A percentile compares a stretch with the other conserved stretches of the same genome.
phyloP scores from a whole-genome alignment of 2,329 filamentous ascomycete species.

The Aspergillus hortae region DNA sequence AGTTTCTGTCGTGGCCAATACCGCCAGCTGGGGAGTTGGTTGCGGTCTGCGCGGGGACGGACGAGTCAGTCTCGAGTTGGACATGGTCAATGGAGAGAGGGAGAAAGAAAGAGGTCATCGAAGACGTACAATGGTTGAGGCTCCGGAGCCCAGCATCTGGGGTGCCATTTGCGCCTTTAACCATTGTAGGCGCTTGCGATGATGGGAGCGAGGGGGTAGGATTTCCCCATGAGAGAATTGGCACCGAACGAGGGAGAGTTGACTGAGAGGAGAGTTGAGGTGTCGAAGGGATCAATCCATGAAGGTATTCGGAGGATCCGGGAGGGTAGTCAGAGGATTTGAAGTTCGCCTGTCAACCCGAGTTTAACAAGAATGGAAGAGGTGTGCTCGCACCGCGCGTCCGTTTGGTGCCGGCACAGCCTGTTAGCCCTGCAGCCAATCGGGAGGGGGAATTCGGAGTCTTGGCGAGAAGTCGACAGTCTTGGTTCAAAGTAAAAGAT shows the following conservation, averaged over 20 bases:
- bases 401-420: no score
- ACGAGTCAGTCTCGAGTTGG: slow-evolving; percentile 12
- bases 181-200: slow-evolving; percentile 30
- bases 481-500: no score
- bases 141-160: slow-evolving; percentile 70
- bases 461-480: no score
- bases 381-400: no score
- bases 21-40: slow-evolving; percentile 81
- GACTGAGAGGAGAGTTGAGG: no score
- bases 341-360: no score
- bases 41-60: slow-evolving; percentile 60
- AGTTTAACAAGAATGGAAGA: background rate
- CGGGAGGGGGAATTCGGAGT: no score
- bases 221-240: slow-evolving; percentile 19
- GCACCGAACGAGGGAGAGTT: background rate
- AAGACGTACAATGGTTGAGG: slow-evolving; percentile 65
- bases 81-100: background rate
- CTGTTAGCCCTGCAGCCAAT: no score
- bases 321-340: no score
- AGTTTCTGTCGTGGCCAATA: slow-evolving; percentile 76
- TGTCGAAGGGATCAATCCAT: no score
- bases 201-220: slow-evolving; percentile 14
- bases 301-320: no score
- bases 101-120: background rate
- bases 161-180: slow-evolving; percentile 34